phyloP scores from a whole-genome alignment of 2,329 filamentous ascomycete species.

The Xylariaceae sp. region DNA sequence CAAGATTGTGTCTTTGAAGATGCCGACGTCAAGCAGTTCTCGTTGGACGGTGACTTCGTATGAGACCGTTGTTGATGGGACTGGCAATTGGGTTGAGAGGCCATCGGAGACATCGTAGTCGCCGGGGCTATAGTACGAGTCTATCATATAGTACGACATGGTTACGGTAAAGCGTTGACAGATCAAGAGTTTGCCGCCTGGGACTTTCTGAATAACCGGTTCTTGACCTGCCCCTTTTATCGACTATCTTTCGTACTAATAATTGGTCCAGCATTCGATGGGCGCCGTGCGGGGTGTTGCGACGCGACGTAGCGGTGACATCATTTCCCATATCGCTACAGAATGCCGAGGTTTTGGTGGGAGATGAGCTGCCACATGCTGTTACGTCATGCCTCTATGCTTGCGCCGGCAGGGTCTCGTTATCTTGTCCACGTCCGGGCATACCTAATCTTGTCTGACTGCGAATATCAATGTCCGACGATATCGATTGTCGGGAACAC shows the following conservation, averaged over 20 bases:
- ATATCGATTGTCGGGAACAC: no score
- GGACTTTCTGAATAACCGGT: not conserved
- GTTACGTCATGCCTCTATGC: not conserved
- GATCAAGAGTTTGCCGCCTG: not conserved
- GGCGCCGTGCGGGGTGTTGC: slow-evolving; percentile 12
- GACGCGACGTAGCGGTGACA: slow-evolving; percentile 7
- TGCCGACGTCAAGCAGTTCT: slow-evolving; percentile 17
- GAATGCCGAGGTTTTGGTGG: not conserved
- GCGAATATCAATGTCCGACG: no score
- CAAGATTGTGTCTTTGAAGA: slow-evolving; percentile 17
- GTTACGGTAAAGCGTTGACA: not conserved
- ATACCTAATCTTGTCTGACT: no score
- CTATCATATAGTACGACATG: slow-evolving; percentile 13
- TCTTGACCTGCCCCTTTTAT: not conserved
- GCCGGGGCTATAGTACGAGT: not conserved
- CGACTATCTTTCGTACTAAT: not conserved
- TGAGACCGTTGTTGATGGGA: slow-evolving; percentile 11
- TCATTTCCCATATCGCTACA: slow-evolving; percentile 1
- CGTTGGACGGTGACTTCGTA: slow-evolving; percentile 10
- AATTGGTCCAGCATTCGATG: not conserved
- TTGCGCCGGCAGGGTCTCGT: no score
- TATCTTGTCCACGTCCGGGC: no score
- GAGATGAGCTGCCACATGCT: not conserved
- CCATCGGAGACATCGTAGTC: not conserved
- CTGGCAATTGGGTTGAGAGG: slow-evolving; percentile 8